These are phyloP conservation scores for Phaffia rhodozyma DNA, from an alignment of 1,284 basidiomycete genomes.

Conservation along the genomic window DNA sequence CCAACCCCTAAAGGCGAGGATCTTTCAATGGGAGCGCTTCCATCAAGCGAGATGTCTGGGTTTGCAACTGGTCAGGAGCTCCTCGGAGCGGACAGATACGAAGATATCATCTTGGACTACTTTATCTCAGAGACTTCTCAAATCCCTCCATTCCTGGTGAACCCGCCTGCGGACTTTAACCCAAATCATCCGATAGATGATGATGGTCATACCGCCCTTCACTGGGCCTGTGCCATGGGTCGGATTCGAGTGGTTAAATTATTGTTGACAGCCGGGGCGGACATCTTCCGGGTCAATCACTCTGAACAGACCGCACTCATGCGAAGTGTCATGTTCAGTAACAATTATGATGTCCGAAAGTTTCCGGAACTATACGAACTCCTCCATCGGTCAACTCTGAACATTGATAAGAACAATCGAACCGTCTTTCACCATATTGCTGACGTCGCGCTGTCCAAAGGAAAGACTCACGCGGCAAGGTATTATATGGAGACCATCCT, in stretches of 20 bases:
- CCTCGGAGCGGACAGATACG: conserved; percentile 49
- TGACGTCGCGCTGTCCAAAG: conserved; percentile 95
- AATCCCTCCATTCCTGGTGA: conserved; percentile 76
- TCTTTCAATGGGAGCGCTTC: conserved; percentile 8
- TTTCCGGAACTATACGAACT: conserved; percentile 97
- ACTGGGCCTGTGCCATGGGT: conserved; percentile 99
- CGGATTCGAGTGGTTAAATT: conserved; percentile 93
- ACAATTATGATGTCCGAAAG: conserved; percentile 98
- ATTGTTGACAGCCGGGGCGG: conserved; percentile 83
- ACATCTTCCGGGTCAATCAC: conserved; percentile 95
- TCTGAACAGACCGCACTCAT: conserved; percentile 95
- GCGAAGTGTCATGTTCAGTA: conserved; percentile 99
- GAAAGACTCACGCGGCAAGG: conserved; percentile 91
- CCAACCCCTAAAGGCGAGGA: conserved; percentile 16
- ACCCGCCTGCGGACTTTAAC: conserved; percentile 84
- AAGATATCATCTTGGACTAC: conserved; percentile 94
- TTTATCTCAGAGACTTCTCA: conserved; percentile 97
- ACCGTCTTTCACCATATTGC: conserved; percentile 99
- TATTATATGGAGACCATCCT: conserved; percentile 99
- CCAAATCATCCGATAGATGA: conserved; percentile 96
- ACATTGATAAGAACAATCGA: conserved; percentile 96
- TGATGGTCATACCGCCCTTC: conserved; percentile 91
- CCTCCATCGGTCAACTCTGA: conserved; percentile 89
- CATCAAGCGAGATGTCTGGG: conserved; percentile 20
- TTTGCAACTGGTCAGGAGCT: conserved; percentile 19